Evolutionary conservation across 371 early-diverging fungal genomes (phyloP).

Genomic region (Lichtheimia ramosa): DNA sequence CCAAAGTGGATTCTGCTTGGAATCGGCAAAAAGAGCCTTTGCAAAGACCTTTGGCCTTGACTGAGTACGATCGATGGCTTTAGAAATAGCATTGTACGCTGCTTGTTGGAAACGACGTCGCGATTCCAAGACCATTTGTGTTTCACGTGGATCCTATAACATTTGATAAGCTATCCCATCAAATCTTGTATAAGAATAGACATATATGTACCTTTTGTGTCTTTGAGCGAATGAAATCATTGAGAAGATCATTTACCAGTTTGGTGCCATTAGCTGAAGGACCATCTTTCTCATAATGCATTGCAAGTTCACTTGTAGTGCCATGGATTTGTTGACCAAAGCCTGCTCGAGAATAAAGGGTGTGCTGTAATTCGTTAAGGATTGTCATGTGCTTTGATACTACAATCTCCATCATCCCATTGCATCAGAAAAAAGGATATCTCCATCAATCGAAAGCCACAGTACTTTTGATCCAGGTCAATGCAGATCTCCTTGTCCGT

Average conservation of each 20-base stretch:
- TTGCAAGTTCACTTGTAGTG: neutral
- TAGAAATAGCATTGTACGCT: slow-evolving; percentile 61
- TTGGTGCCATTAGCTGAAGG: neutral
- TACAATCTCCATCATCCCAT: too few relatives aligned
- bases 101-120: slow-evolving; percentile 51
- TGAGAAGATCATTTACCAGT: neutral
- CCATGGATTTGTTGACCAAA: neutral
- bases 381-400: neutral
- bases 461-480: slow-evolving; percentile 47
- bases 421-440: slow-evolving; percentile 36
- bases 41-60: slow-evolving; percentile 43
- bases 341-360: neutral
- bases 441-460: slow-evolving; percentile 48
- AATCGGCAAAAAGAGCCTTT: slow-evolving; percentile 47
- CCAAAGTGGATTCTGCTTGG: slow-evolving; percentile 48
- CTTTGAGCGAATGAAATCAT: neutral
- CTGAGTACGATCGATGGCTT: slow-evolving; percentile 59
- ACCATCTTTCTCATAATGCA: neutral
- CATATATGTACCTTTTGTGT: too few relatives aligned
- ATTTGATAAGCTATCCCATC: too few relatives aligned
- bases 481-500: slow-evolving; percentile 35
- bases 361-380: slow-evolving; percentile 2
- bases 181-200: too few relatives aligned
- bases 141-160: slow-evolving; percentile 8
- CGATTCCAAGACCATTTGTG: neutral